Base-by-base conservation (phyloP, 768 basidiomycete species). In the Boletus sp. region DNA sequence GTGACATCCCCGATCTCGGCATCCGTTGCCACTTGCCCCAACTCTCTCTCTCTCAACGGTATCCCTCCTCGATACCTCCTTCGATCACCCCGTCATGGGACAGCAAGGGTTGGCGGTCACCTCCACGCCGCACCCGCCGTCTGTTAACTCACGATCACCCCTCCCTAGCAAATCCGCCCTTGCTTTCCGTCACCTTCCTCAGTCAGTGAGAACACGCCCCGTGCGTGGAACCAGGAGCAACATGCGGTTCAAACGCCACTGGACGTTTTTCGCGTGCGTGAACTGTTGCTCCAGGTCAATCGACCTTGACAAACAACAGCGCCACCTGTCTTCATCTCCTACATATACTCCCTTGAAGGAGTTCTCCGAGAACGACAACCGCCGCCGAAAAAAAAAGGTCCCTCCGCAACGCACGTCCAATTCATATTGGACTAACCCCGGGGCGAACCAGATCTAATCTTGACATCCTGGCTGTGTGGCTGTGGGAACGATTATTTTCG, bases 231-330 rank as follows among this genome's bases (percentile, higher is more conserved):
- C 36, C 57, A 50, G 28, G 35, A 24, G 2, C 15, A 40, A 57
- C 64, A 68, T 63, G 61, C 51, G 60, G 62, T 50, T 24, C 49
- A 47, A 40, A 65, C 71, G 66, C 69, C 71, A 72, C 69, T 61
- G 56, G 64, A 47, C 64, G 56, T 61, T 61, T 65, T 44, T 71
- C 68, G 69, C 69, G 57, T 71, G 69, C 63, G 57, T 63, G 30
- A 57, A 56, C 56, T 2, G 39, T 67, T 60, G 42, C 45, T 35
- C 63, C 59, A 42, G 50, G 39, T 42, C 56, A 53, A 47, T 57
- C 48, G 49, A 37, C 42, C 24, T 29, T 63, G 55, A 52, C 52
- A 47, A 36, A 37, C 54, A 36, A 33, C 32, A 36, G 54, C 36
- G 45, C 52, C 53, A 51, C 55, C 48, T 24, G 39, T 47, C 40